A percentile compares a stretch with the other conserved stretches of the same genome.
phyloP scores from a whole-genome alignment of 2,329 filamentous ascomycete genomes.

The Fusarium zealandicum region DNA sequence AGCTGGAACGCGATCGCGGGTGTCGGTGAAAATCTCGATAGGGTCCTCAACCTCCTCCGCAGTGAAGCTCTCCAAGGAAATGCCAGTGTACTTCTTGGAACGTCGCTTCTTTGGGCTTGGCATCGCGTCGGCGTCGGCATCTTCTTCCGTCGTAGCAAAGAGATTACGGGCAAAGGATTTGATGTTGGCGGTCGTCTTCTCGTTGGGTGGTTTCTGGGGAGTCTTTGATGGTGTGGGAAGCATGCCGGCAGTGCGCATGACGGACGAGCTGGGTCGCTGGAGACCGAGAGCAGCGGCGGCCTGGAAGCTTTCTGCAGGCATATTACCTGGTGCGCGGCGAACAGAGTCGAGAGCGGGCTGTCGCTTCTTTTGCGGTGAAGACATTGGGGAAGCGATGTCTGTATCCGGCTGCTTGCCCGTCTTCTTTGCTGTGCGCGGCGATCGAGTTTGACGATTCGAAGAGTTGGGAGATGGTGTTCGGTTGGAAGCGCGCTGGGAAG shows the following conservation, averaged over 20 bases:
- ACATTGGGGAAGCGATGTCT: slow-evolving; percentile 52
- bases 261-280: slow-evolving; percentile 40
- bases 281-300: slow-evolving; percentile 54
- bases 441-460: slow-evolving; percentile 45
- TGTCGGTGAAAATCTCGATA: slow-evolving; percentile 81
- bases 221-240: slow-evolving; percentile 83
- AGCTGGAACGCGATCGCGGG: slow-evolving; percentile 77
- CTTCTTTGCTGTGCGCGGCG: slow-evolving; percentile 47
- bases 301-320: slow-evolving; percentile 54
- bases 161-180: slow-evolving; percentile 66
- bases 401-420: slow-evolving; percentile 37
- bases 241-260: slow-evolving; percentile 58
- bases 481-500: slow-evolving; percentile 58
- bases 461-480: slow-evolving; percentile 64
- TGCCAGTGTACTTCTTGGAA: slow-evolving; percentile 63
- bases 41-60: slow-evolving; percentile 62
- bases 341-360: slow-evolving; percentile 55
- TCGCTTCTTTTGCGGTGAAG: slow-evolving; percentile 61
- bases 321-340: slow-evolving; percentile 55
- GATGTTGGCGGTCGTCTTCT: slow-evolving; percentile 59
- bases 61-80: slow-evolving; percentile 65
- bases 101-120: slow-evolving; percentile 66
- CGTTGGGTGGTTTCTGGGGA: slow-evolving; percentile 67
- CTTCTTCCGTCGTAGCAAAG: slow-evolving; percentile 53
- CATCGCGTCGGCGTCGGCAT: slow-evolving; percentile 63